Base-by-base conservation (phyloP, 768 basidiomycete species). In the Amanita brunnescens region DNA sequence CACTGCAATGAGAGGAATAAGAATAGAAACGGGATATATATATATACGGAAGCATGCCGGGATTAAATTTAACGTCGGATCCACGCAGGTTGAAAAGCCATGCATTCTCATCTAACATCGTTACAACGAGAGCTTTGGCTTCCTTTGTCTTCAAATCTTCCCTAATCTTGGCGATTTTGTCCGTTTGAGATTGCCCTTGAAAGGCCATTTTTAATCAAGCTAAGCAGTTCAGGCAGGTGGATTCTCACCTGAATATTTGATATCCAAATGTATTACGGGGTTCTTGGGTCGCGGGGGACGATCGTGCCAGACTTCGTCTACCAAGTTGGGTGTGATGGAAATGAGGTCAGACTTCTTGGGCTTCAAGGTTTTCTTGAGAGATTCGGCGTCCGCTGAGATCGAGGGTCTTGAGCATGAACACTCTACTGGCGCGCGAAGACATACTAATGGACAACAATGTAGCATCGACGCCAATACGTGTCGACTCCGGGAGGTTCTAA, bases 41-140 rank as follows among this genome's bases (percentile, higher is more conserved):
- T 21, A 30, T 14, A 7, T 7, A 44, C 9, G 6, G n/a, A 23
- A 6, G 52, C 67, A 14, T 47, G 73, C 74, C 75, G 53, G 75
- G 75, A 53, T 96, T 98, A 68, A 78, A 97, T 30, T 83, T 83
- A 59, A 98, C 94, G 62, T 97, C 95, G 2, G 83, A 79, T 1
- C 93, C 94, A 55, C 95, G 83, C 29, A 99, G 72, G 65, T 97
- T 94, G 70, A 91, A 89, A 34, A 93, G 62, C 92, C 92, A 98
- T 0, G 91, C 92, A 45, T 95, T 81, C 64, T 98, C 95, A 64
- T 98, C 95, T 18, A 98, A 78, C 75, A 86, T 83, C n/a, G 77
- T 85, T 3, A 97, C 77, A 1, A 95, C 83, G 37, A 89, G 65
- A 1, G 87, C 91, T 56, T 82, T 77, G n/a, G 68, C 70, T 18